These are phyloP conservation scores for Cicer yamashitae DNA, from an alignment of 306 rosid species.

Conservation along the genomic window DNA sequence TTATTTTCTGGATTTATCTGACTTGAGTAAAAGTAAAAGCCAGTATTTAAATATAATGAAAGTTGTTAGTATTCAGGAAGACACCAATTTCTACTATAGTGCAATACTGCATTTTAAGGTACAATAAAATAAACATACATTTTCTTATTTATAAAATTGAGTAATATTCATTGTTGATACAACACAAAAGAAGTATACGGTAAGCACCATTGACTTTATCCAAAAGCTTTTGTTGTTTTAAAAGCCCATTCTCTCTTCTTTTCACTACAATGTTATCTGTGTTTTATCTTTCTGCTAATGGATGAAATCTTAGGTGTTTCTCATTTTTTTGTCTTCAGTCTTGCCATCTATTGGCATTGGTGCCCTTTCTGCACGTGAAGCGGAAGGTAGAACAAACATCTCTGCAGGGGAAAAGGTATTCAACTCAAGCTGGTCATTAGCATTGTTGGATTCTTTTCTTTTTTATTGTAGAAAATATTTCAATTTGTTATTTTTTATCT, in stretches of 20 bases:
- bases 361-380: conserved; percentile 92
- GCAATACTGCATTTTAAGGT: background rate
- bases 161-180: conserved; percentile 6
- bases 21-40: conserved; percentile 18
- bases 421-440: conserved; percentile 30
- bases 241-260: background rate
- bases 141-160: conserved; percentile 19
- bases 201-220: conserved; percentile 16
- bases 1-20: conserved; percentile 14
- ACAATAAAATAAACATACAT: conserved; percentile 2
- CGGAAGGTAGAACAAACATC: conserved; percentile 92
- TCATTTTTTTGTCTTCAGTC: conserved; percentile 64
- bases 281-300: conserved; percentile 33
- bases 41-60: conserved; percentile 14
- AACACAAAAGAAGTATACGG: background rate
- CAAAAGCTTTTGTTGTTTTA: conserved; percentile 10
- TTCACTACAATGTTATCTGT: conserved; percentile 15
- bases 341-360: conserved; percentile 94
- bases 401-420: conserved; percentile 93
- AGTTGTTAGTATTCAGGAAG: conserved; percentile 27
- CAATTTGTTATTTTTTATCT: conserved; percentile 26
- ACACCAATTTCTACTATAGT: background rate
- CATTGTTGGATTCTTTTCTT: conserved; percentile 25
- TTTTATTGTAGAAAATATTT: conserved; percentile 13
- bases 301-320: conserved; percentile 27